phyloP scores from a whole-genome alignment of 2,329 filamentous ascomycete genomes.

The Apiospora marii region DNA sequence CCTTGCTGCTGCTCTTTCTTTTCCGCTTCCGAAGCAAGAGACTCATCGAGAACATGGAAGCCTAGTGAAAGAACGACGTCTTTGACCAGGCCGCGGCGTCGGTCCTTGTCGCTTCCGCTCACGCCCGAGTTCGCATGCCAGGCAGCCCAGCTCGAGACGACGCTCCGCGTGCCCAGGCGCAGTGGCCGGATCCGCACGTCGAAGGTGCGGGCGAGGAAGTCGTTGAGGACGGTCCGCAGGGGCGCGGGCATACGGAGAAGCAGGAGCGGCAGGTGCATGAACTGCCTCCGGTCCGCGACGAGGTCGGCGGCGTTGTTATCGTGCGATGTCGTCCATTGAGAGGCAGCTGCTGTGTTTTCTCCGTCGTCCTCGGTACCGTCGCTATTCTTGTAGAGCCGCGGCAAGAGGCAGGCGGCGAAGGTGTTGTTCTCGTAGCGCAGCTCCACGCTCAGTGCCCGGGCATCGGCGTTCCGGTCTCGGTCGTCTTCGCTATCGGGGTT shows the following conservation, averaged over 20 bases:
- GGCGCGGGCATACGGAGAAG: conserved; percentile 63
- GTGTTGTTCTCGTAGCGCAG: conserved; percentile 61
- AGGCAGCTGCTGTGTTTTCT: background rate
- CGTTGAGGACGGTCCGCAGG: conserved; percentile 56
- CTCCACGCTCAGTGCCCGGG: conserved; percentile 51
- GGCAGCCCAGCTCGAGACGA: conserved; percentile 58
- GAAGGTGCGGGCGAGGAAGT: conserved; percentile 61
- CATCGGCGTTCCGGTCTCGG: background rate
- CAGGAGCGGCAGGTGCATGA: conserved; percentile 59
- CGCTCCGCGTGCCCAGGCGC: conserved; percentile 57
- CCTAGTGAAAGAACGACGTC: conserved; percentile 61
- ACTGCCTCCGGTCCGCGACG: conserved; percentile 38
- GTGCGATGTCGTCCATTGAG: background rate
- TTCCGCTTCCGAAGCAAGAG: background rate
- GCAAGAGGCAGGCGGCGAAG: conserved; percentile 60
- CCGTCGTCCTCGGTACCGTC: background rate
- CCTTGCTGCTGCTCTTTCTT: conserved; percentile 34
- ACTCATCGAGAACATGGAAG: conserved; percentile 49
- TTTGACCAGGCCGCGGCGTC: conserved; percentile 39
- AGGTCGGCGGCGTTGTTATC: background rate
- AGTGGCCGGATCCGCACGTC: conserved; percentile 63
- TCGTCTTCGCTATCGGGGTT: conserved; percentile 13
- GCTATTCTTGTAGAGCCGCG: conserved; percentile 36
- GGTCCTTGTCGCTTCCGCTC: background rate
- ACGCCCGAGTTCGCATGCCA: conserved; percentile 49